These are phyloP conservation scores for Podospora pseudopauciseta DNA, from an alignment of 495 filamentous ascomycete species.

Conservation along the genomic window DNA sequence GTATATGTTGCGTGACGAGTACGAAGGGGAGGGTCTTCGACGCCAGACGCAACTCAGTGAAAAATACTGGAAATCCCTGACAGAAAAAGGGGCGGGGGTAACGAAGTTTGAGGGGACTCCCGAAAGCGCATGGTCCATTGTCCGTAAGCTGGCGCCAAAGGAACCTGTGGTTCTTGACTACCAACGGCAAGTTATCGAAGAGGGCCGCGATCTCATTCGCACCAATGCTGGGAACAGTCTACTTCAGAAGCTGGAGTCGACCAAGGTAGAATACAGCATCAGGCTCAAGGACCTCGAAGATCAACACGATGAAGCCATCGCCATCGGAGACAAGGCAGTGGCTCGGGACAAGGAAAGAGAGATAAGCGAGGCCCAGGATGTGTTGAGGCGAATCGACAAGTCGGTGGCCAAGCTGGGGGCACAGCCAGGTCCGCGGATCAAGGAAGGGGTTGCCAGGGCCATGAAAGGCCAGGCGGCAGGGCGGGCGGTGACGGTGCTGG, in stretches of 20 bases:
- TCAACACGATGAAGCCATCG: background rate
- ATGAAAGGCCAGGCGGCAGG: background rate
- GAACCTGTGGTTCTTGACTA: conserved; percentile 4
- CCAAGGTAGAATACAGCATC: conserved; percentile 1
- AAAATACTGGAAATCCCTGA: conserved; percentile 28
- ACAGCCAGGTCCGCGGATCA: conserved; percentile 3
- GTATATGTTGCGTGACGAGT: conserved; percentile 23
- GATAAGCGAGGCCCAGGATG: background rate
- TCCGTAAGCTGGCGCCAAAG: background rate
- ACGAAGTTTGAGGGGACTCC: background rate
- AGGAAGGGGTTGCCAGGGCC: background rate
- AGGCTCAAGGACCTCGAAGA: background rate
- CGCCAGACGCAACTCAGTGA: conserved; percentile 32
- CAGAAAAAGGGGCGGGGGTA: conserved; percentile 2
- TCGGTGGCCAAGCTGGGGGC: background rate
- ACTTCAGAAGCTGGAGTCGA: conserved; percentile 3
- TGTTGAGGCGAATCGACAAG: conserved; percentile 2
- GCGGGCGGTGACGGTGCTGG: conserved; percentile 2
- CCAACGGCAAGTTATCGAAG: background rate
- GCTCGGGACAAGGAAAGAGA: background rate
- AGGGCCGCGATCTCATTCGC: background rate
- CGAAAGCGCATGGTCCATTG: background rate
- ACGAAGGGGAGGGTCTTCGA: conserved; percentile 10
- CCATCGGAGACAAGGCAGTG: background rate
- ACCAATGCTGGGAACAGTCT: background rate